Percentiles rank a stretch among this genome's conserved stretches.
Evolutionary conservation across 371 early-diverging fungal genomes (phyloP).

Genomic region (Smittium culicis): DNA sequence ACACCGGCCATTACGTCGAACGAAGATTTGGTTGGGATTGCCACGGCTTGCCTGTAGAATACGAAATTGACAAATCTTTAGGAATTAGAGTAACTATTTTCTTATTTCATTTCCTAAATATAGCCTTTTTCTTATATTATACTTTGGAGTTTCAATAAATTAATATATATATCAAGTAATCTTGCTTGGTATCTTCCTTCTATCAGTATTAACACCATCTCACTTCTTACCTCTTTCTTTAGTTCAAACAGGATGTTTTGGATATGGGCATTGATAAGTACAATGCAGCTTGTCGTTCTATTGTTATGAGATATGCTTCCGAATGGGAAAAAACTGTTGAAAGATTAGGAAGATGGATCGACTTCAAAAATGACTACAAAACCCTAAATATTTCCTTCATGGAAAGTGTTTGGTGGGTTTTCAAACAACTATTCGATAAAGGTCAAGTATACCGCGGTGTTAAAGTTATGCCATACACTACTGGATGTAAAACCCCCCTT

Average conservation of each 20-base stretch:
- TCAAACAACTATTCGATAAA: constrained; percentile 93
- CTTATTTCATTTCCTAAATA: neutral
- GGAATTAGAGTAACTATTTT: constrained; percentile 50
- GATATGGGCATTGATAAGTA: constrained; percentile 98
- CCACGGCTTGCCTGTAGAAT: constrained; percentile 99
- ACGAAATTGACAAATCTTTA: constrained; percentile 98
- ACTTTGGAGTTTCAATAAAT: neutral
- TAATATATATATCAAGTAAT: no score
- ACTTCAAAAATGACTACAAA: constrained; percentile 99
- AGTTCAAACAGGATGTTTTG: constrained; percentile 74
- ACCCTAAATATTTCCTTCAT: constrained; percentile 91
- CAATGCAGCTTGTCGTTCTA: constrained; percentile 95
- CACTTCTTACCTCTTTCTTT: no score
- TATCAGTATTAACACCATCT: no score
- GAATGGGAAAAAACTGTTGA: constrained; percentile 98
- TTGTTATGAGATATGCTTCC: constrained; percentile 94
- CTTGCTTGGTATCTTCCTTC: no score
- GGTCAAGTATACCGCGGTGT: constrained; percentile 96
- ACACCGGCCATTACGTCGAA: constrained; percentile 96
- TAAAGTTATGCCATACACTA: constrained; percentile 99
- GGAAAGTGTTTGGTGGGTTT: constrained; percentile 99
- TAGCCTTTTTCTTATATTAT: neutral
- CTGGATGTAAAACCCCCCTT: constrained; percentile 91
- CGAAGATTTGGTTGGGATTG: constrained; percentile 99
- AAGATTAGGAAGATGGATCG: constrained; percentile 99